phyloP scores from a whole-genome alignment of 345 rosid species.

The Lepidium aucheri region DNA sequence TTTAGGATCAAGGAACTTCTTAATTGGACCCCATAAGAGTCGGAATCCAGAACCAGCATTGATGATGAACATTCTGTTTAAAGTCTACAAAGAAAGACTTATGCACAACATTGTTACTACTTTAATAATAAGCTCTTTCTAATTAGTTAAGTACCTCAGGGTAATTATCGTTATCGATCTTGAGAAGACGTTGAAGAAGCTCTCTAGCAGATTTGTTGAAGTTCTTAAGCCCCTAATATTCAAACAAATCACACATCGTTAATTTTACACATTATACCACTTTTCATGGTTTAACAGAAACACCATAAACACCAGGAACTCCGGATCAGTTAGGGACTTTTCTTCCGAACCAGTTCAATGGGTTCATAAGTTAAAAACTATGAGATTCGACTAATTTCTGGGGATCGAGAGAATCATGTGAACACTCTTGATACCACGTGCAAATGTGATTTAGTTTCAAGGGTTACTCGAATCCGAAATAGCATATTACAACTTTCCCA shows the following conservation, averaged over 20 bases:
- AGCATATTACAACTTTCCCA: too few species aligned
- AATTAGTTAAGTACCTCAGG: conserved; percentile 57
- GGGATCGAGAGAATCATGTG: too few species aligned
- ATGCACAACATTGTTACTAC: background rate
- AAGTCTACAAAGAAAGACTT: conserved; percentile 37
- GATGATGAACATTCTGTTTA: conserved; percentile 91
- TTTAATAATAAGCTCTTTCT: background rate
- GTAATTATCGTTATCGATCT: conserved; percentile 77
- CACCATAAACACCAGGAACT: too few species aligned
- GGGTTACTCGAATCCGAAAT: too few species aligned
- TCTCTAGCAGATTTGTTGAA: conserved; percentile 85
- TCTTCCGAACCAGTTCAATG: too few species aligned
- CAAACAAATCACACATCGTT: background rate
- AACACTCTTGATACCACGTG: too few species aligned
- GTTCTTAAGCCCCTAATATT: conserved; percentile 68
- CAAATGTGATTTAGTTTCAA: too few species aligned
- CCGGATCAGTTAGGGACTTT: too few species aligned
- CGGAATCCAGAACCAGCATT: conserved; percentile 93
- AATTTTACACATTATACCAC: background rate
- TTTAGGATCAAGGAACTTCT: conserved; percentile 78
- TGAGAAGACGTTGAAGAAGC: conserved; percentile 57
- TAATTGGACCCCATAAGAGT: conserved; percentile 78
- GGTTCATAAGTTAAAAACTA: too few species aligned
- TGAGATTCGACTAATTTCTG: too few species aligned
- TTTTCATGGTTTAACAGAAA: too few species aligned